Evolutionary conservation across 2,329 filamentous ascomycete species (phyloP), one percentile per base, ranked within the genome.

Genomic region (Fragosphaeria purpurea): DNA sequence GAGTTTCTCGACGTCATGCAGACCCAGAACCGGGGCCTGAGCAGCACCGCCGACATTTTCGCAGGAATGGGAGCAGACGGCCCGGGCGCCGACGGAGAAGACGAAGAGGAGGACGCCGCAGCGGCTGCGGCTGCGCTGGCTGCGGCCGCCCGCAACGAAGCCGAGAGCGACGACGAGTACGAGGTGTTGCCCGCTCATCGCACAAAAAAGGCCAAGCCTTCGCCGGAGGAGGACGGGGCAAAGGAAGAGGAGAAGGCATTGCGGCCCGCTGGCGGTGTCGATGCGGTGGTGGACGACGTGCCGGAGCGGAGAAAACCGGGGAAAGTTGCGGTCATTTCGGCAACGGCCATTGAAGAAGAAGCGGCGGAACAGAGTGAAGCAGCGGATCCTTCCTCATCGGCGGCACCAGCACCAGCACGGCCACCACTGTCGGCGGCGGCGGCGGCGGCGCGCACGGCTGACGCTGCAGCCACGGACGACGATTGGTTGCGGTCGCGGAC

Each of bases 401-500:
- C 11, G 8, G 34, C 48, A 31, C 38, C 41, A 11, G 11, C 41
- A 5, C 46, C 49, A 44, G 10, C 11, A 10, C 34, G 46, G 22
- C 38, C 41, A 11, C 7, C 38, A 5, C 46, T 47, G 43, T 10
- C 34, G 4, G 22, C 32, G 5, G 38, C 41, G 7, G 8, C 43
- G 8, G 39, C 42, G 22, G 32, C 47, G 41, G 47, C 46, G 35
- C 47, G 44, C 13, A 51, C 53, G 46, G 47, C 51, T 4, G 48
- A 49, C 31, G 43, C 53, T 3, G 46, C 49, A 6, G 73, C 82
- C 4, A 83, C 85, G 30, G 89, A 96, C 67, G 82, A 84, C 54
- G 90, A 97, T 66, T 98, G 93, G 93, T 74, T 96, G 58, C 82
- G 91, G 52, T 91, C 86, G 55, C 82, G 86, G 58, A 97, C 90